Evolutionary conservation across 768 basidiomycete genomes (phyloP), one percentile per base, ranked within the genome.

Genomic region (Lactarius akahatsu): DNA sequence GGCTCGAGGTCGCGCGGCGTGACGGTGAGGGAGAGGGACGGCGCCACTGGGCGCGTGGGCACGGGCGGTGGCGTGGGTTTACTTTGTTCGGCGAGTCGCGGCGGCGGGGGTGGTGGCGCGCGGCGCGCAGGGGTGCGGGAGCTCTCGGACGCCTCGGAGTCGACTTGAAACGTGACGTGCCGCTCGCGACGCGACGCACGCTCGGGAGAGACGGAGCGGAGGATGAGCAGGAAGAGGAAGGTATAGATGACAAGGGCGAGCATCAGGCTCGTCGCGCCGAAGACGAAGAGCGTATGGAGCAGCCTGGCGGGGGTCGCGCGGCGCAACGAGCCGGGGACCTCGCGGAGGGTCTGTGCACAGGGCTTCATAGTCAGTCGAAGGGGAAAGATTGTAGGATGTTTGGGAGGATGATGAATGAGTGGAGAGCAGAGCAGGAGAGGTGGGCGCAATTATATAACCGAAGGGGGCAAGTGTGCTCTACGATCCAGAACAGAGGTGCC

Each of bases 361-460:
- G 41, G 58, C 23, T 47, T 38, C 66, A 66, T 66, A 15, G 57
- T 26, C 34, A 15, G 38, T 40, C 38, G 38, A 45, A 16, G 45
- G 2, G 23, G 8, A 36, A 13, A n/a, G 20, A 5, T 55, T 10
- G 16, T 47, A 13, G 36, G 47, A 43, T 62, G 56, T 50, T 56
- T 28, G 28, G 11, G 23, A 40, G 50, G 57, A 57, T 40, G 20
- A 23, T 30, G 38, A n/a, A 38, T 34, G 57, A 23, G 7, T 23
- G 4, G 47, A 50, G n/a, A n/a, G 36, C 15, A 30, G 59, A n/a
- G 40, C 16, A 36, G 11, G 6, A 11, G 15, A 56, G n/a, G 38
- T 43, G 38, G 61, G 65, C 65, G 62, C 26, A 67, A 67, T 28
- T 56, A 18, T 67, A 63, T 67, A 63, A 63, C 62, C 66, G 7